Conservation (phyloP, 352 stramenopile genomes). For the Peronospora destructor region DNA sequence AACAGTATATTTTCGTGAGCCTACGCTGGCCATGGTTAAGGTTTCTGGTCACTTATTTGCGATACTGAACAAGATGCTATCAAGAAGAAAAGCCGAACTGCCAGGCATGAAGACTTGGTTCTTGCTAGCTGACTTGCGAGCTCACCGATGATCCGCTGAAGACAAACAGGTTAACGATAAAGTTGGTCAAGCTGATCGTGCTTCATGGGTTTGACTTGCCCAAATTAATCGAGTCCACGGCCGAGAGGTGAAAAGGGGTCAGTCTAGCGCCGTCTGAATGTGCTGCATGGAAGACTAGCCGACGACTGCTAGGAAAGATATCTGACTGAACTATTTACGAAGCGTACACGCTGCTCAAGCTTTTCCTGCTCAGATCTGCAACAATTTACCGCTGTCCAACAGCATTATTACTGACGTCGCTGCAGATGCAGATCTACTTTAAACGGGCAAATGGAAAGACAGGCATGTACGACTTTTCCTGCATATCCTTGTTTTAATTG, state of each 20-base stretch:
- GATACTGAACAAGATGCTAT: background rate
- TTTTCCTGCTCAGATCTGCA: constrained; percentile 38
- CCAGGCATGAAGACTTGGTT: constrained; percentile 1
- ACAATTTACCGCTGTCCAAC: constrained; percentile 7
- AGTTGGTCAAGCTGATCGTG: constrained; percentile 2
- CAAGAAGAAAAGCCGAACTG: background rate
- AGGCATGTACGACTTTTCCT: constrained; percentile 19
- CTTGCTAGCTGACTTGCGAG: constrained; percentile 3
- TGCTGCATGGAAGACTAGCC: constrained; percentile 13
- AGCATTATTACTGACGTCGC: constrained; percentile 14
- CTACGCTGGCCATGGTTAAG: background rate
- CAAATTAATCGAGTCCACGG: constrained; percentile 26
- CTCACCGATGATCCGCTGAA: background rate
- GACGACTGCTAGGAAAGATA: background rate
- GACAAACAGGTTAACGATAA: constrained; percentile 8
- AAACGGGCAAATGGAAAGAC: constrained; percentile 28
- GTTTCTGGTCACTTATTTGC: background rate
- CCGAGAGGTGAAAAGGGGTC: constrained; percentile 30
- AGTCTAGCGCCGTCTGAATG: constrained; percentile 23
- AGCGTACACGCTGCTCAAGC: constrained; percentile 50
- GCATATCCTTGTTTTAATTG: no score
- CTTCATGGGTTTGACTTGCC: constrained; percentile 28
- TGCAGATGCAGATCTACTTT: constrained; percentile 57
- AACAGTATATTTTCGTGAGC: constrained; percentile 32
- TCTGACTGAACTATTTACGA: constrained; percentile 18